Evolutionary conservation across 2,329 filamentous ascomycete genomes (phyloP).

Genomic region (Arthrobotrys sphaeroides): DNA sequence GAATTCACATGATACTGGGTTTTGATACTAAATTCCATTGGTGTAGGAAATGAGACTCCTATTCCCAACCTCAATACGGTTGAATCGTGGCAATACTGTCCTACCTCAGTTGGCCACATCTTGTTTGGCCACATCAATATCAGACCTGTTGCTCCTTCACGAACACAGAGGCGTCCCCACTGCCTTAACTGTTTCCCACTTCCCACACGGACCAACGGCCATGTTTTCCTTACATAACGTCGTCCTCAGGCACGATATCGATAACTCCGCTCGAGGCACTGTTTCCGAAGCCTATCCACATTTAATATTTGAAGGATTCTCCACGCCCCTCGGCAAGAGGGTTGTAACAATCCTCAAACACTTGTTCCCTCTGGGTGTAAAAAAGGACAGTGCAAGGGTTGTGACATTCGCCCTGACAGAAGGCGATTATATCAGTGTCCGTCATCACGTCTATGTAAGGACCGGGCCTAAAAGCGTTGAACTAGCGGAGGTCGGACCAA

Average conservation of each 20-base stretch:
- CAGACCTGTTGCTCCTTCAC: constrained; percentile 86
- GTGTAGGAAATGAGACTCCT: constrained; percentile 90
- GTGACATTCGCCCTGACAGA: constrained; percentile 85
- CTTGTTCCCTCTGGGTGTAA: constrained; percentile 83
- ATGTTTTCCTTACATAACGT: constrained; percentile 94
- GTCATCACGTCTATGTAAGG: constrained; percentile 92
- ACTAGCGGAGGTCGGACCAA: constrained; percentile 85
- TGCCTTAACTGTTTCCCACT: constrained; percentile 84
- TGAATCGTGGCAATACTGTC: constrained; percentile 92
- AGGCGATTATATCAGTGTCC: constrained; percentile 66
- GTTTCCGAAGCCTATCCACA: constrained; percentile 94
- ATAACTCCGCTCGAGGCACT: constrained; percentile 83
- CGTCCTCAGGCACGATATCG: constrained; percentile 89
- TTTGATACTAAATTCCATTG: background rate
- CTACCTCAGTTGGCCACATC: constrained; percentile 84
- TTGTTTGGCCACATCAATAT: constrained; percentile 80
- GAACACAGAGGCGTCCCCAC: constrained; percentile 94
- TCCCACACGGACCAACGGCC: constrained; percentile 86
- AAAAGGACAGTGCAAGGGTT: constrained; percentile 81
- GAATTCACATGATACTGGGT: background rate
- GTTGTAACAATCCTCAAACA: constrained; percentile 93
- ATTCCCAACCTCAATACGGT: constrained; percentile 82
- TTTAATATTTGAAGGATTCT: constrained; percentile 94
- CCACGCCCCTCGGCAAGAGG: constrained; percentile 78
- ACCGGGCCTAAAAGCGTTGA: constrained; percentile 91